phyloP scores from a whole-genome alignment of 2,329 filamentous ascomycete species.

The Botryotinia narcissicola region DNA sequence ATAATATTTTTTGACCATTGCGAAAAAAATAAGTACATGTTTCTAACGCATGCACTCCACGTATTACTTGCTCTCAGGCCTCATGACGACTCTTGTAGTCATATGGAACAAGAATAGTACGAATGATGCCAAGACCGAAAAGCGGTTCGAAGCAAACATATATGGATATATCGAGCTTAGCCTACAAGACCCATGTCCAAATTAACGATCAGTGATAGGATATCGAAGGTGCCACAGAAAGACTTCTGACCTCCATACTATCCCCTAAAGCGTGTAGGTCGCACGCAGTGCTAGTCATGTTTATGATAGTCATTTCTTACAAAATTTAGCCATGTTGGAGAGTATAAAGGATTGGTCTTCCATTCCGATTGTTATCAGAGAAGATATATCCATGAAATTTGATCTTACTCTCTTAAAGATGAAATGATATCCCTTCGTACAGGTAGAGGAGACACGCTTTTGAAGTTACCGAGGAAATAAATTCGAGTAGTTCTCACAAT shows the following conservation, averaged over 20 bases:
- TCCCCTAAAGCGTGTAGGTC: not conserved
- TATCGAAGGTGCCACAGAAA: not conserved
- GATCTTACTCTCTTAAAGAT: not conserved
- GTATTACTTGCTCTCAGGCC: not conserved
- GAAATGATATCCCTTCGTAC: not conserved
- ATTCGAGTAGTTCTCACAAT: not conserved
- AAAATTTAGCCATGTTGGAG: not conserved
- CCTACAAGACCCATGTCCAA: not conserved
- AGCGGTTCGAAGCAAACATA: not conserved
- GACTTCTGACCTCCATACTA: not conserved
- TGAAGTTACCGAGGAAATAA: not conserved
- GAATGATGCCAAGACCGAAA: not conserved
- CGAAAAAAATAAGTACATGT: not conserved
- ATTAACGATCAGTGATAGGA: not conserved
- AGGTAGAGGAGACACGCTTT: not conserved
- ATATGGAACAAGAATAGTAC: not conserved
- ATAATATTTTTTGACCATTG: not conserved
- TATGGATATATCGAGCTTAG: not conserved
- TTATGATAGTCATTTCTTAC: too few relatives aligned
- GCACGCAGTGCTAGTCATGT: not conserved
- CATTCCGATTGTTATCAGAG: not conserved
- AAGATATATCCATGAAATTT: fast-evolving
- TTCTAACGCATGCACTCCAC: not conserved
- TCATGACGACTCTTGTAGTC: not conserved
- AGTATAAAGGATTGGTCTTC: not conserved